Base-by-base conservation (phyloP, 2,329 filamentous ascomycete species). In the Paraphoma chrysanthemicola region DNA sequence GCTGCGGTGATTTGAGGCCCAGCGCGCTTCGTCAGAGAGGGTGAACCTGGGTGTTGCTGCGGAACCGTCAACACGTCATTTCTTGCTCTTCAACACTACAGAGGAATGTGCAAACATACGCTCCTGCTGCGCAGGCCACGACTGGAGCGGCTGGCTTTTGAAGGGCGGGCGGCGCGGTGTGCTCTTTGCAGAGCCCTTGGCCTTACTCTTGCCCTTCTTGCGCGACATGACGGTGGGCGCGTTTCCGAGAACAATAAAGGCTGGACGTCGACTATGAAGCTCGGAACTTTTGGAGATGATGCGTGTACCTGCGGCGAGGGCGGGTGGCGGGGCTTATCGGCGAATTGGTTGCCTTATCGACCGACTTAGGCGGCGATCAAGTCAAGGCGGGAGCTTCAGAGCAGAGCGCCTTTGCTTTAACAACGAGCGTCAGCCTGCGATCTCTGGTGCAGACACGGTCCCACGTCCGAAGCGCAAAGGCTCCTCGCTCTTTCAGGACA, bases 1-100 rank as follows among this genome's bases (percentile, higher is more conserved):
- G 30, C 76, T 77, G 41, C 77, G 76, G 62, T 84, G 81, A 16
- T 75, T 79, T 67, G 83, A 83, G 11, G 84, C 86, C 64, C 85
- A 86, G 18, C 80, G 80, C 36, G 85, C 86, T 73, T 87, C 86
- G 62, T 88, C 83, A 60, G 80, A 79, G 72, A 89, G 79, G 1
- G 82, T 83, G 53, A 79, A 78, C 11, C 52, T 62, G 48, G 62
- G 55, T 44, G 59, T 56, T 57, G 57, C 64, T 63, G 56, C 51
- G 41, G 39, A 30, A 54, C 46, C 14, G 66, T 72, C 61, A 72
- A 63, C 57, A 62, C 36, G 23, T 53, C 53, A 44, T 48, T 45
- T 53, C 42, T 23, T 23, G 3, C 23, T 23, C 23, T 23, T 5
- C 23, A 23, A 41, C 12, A 39, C 50, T 45, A 53, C 23, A 39